phyloP scores from a whole-genome alignment of 495 filamentous ascomycete genomes.

The Beverwykella pulmonaria region DNA sequence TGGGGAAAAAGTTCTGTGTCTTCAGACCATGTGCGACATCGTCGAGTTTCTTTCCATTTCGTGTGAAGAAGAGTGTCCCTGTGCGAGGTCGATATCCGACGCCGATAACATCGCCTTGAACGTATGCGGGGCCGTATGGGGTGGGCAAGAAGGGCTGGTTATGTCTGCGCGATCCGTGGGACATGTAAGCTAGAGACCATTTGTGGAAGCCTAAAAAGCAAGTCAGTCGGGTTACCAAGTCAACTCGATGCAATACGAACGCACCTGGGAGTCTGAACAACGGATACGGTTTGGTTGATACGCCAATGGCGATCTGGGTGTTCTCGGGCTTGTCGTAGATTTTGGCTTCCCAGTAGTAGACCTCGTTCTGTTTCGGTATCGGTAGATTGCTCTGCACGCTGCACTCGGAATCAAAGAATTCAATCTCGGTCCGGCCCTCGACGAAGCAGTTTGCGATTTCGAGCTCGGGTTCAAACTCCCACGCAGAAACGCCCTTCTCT shows the following conservation, averaged over 20 bases:
- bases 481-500: slow-evolving; percentile 97
- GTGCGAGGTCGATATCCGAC: slow-evolving; percentile 94
- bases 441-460: slow-evolving; percentile 99
- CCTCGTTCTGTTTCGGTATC: slow-evolving; percentile 97
- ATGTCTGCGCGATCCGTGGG: slow-evolving; percentile 79
- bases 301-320: slow-evolving; percentile 81
- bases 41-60: slow-evolving; percentile 95
- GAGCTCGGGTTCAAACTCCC: slow-evolving; percentile 97
- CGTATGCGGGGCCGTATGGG: slow-evolving; percentile 76
- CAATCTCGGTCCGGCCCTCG: slow-evolving; percentile 91
- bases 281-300: slow-evolving; percentile 96
- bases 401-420: slow-evolving; percentile 97
- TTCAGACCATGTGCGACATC: slow-evolving; percentile 93
- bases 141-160: slow-evolving; percentile 86
- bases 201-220: slow-evolving; percentile 69
- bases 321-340: slow-evolving; percentile 94
- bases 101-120: slow-evolving; percentile 94
- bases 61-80: slow-evolving; percentile 95
- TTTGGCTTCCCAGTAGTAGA: slow-evolving; percentile 99
- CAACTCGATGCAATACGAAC: not conserved
- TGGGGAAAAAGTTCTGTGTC: slow-evolving; percentile 94
- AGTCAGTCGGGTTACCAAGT: slow-evolving; percentile 7
- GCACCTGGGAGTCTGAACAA: slow-evolving; percentile 88
- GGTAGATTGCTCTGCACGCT: slow-evolving; percentile 96
- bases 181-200: slow-evolving; percentile 85